These are phyloP conservation scores for Dionaea muscipula DNA, from an alignment of 179 eudicot genomes.

Conservation along the genomic window DNA sequence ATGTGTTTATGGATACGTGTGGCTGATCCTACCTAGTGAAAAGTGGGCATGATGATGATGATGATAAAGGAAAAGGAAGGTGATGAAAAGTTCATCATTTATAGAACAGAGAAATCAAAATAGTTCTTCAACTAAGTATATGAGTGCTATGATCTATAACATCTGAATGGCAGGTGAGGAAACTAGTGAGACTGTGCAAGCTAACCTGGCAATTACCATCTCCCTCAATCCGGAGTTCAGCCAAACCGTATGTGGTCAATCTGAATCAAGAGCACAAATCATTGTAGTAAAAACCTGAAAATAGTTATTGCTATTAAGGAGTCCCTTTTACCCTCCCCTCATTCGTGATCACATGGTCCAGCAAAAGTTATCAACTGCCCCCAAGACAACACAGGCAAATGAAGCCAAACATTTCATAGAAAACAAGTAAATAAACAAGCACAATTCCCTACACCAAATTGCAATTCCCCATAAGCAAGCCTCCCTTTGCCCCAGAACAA, in stretches of 20 bases:
- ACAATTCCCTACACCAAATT: too few species aligned
- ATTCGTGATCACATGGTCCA: not conserved
- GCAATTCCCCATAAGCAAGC: not conserved
- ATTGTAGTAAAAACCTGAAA: not conserved
- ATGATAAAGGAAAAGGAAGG: too few species aligned
- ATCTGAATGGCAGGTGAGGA: not conserved
- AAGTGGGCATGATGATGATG: too few species aligned
- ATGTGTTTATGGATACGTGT: too few species aligned
- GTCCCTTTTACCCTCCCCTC: not conserved
- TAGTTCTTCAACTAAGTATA: too few species aligned
- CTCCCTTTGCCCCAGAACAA: not conserved
- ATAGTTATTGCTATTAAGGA: not conserved
- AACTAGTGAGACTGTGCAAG: slow-evolving; percentile 1
- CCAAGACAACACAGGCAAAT: not conserved
- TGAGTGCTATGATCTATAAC: too few species aligned
- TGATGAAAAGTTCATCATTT: too few species aligned
- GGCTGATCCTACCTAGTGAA: too few species aligned
- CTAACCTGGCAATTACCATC: slow-evolving; percentile 80
- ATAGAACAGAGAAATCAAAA: too few species aligned
- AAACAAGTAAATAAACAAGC: not conserved
- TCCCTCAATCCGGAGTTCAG: slow-evolving; percentile 63
- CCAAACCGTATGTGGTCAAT: slow-evolving; percentile 55
- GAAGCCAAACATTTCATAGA: not conserved
- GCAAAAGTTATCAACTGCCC: not conserved
- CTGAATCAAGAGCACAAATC: slow-evolving; percentile 22